A percentile compares a stretch with the other conserved stretches of the same genome.
phyloP scores from a whole-genome alignment of 2,329 filamentous ascomycete species.

The Penicillium sp. region DNA sequence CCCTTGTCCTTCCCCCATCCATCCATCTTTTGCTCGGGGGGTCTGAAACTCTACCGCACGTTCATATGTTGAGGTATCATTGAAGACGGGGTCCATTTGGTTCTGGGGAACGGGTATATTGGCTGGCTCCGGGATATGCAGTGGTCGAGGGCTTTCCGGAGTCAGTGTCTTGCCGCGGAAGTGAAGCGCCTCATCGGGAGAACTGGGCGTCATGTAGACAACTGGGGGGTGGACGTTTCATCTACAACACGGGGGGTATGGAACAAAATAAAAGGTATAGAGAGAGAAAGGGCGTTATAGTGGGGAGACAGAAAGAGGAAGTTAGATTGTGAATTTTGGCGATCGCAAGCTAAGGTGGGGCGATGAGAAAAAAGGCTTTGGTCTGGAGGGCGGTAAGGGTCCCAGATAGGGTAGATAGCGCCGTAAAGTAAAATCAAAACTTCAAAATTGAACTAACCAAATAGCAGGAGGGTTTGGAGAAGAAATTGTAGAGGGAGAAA shows the following conservation, averaged over 20 bases:
- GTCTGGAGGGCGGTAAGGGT: conserved; percentile 12
- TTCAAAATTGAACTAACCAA: not conserved
- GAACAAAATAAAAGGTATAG: conserved; percentile 2
- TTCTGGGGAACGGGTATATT: conserved; percentile 70
- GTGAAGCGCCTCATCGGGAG: conserved; percentile 52
- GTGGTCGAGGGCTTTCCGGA: conserved; percentile 69
- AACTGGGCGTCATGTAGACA: conserved; percentile 57
- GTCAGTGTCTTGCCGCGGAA: conserved; percentile 66
- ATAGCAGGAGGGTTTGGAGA: not conserved
- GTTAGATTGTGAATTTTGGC: conserved; percentile 27
- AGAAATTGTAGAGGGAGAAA: too few species aligned
- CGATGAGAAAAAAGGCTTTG: conserved; percentile 30
- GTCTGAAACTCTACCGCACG: conserved; percentile 36
- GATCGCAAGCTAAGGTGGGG: conserved; percentile 41
- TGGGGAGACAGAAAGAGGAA: conserved; percentile 5
- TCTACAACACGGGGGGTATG: conserved; percentile 31
- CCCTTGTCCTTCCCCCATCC: conserved; percentile 14
- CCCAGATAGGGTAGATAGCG: conserved; percentile 14
- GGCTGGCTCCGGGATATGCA: conserved; percentile 66
- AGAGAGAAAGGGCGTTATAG: not conserved
- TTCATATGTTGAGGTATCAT: conserved; percentile 63
- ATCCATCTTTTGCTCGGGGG: conserved; percentile 13
- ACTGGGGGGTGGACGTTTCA: conserved; percentile 39
- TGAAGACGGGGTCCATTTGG: conserved; percentile 71
- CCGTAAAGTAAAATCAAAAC: conserved; percentile 5